Percentiles rank a stretch among this genome's conserved stretches.
Evolutionary conservation across 495 filamentous ascomycete genomes (phyloP).

Genomic region (Penicillium ucsense): DNA sequence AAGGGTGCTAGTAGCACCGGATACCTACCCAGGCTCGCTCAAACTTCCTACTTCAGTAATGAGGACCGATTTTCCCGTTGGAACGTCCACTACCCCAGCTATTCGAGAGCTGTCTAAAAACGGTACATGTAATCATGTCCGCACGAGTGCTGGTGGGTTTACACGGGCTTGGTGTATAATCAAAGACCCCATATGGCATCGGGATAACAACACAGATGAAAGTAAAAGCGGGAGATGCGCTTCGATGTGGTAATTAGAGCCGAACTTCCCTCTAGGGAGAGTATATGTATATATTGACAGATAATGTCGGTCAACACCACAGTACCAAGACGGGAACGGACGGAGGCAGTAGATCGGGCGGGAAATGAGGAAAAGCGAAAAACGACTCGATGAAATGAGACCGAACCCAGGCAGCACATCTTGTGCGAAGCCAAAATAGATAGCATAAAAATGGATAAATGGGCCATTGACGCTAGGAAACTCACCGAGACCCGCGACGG

Average conservation of each 20-base stretch:
- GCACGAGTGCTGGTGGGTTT: too few species aligned
- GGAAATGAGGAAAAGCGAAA: constrained; percentile 4
- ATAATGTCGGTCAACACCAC: constrained; percentile 12
- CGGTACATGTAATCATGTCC: too few species aligned
- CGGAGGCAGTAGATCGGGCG: not conserved
- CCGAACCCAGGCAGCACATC: constrained; percentile 7
- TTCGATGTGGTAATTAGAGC: not conserved
- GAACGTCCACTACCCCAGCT: too few species aligned
- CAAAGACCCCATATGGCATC: too few species aligned
- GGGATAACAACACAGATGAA: too few species aligned
- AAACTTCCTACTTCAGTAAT: too few species aligned
- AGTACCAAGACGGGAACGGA: constrained; percentile 15
- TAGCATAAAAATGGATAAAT: constrained; percentile 2
- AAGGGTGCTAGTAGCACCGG: too few species aligned
- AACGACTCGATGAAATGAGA: constrained; percentile 7
- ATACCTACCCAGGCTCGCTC: too few species aligned
- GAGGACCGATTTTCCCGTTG: too few species aligned
- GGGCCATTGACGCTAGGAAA: constrained; percentile 11
- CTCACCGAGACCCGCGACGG: not conserved
- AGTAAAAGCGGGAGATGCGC: too few species aligned
- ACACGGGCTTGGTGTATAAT: too few species aligned
- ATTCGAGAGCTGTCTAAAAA: too few species aligned
- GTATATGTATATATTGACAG: constrained; percentile 21
- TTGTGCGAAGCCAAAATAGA: constrained; percentile 11
- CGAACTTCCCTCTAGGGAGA: constrained; percentile 9